Evolutionary conservation across 371 early-diverging fungal species (phyloP).

Genomic region (Pancytospora philotis): DNA sequence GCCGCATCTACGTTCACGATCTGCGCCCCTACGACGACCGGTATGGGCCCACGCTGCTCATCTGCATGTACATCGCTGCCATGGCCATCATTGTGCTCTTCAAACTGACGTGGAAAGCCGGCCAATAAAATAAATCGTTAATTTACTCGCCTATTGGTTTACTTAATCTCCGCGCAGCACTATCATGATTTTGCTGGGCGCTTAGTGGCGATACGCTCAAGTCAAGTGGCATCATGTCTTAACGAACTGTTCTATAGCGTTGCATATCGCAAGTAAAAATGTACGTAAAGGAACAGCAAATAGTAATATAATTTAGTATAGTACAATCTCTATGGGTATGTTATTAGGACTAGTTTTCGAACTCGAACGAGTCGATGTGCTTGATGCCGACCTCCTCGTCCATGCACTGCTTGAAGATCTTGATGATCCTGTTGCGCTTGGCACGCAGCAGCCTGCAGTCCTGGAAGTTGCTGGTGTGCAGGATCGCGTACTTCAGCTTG

Average conservation of each 20-base stretch:
- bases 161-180: too few relatives aligned
- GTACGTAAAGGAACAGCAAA: too few relatives aligned
- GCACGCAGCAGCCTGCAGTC: not conserved
- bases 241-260: too few relatives aligned
- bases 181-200: too few relatives aligned
- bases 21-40: conserved; percentile 60
- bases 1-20: conserved; percentile 59
- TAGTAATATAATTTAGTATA: too few relatives aligned
- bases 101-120: too few relatives aligned
- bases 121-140: too few relatives aligned
- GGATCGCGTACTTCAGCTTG: not conserved
- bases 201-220: too few relatives aligned
- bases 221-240: too few relatives aligned
- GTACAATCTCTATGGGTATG: too few relatives aligned
- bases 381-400: not conserved
- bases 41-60: conserved; percentile 68
- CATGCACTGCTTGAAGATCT: conserved; percentile 5
- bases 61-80: conserved; percentile 70
- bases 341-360: conserved; percentile 58
- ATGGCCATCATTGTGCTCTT: conserved; percentile 73
- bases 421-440: not conserved
- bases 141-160: too few relatives aligned
- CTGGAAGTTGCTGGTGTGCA: not conserved
- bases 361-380: conserved; percentile 3
- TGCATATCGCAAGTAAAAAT: too few relatives aligned